Percentiles rank a stretch among this genome's conserved stretches.
Evolutionary conservation across 208 protist species (phyloP).

Genomic region (Trypanosoma cruzi): DNA sequence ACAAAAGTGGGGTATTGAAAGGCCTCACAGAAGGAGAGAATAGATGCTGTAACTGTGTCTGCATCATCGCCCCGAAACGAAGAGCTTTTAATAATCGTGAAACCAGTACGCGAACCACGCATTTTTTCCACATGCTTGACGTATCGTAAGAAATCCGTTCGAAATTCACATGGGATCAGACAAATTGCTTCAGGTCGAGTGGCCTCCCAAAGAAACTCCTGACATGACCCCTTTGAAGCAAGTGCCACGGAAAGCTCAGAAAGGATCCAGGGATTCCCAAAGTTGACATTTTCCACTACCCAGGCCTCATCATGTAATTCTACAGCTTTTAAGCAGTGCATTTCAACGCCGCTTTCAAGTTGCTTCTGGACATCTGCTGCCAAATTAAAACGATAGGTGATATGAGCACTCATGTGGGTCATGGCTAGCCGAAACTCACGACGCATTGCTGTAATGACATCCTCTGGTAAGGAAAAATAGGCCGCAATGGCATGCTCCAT

Average conservation of each 20-base stretch:
- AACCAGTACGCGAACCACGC: conserved; percentile 54
- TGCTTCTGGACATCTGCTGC: neutral
- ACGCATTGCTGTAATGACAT: conserved; percentile 50
- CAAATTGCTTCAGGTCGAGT: conserved; percentile 11
- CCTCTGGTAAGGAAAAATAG: conserved; percentile 57
- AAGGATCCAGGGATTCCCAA: conserved; percentile 45
- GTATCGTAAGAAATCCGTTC: conserved; percentile 57
- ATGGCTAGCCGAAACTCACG: conserved; percentile 50
- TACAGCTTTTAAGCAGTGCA: neutral
- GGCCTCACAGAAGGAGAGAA: conserved; percentile 34
- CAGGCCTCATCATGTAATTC: conserved; percentile 60
- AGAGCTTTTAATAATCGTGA: conserved; percentile 51
- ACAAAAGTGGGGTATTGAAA: conserved; percentile 60
- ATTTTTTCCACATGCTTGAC: conserved; percentile 47
- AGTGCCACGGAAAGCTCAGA: conserved; percentile 28
- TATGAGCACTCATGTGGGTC: conserved; percentile 41
- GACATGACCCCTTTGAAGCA: conserved; percentile 17
- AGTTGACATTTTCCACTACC: conserved; percentile 44
- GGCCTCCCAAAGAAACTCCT: conserved; percentile 25
- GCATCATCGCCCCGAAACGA: conserved; percentile 29
- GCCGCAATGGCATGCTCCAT: conserved; percentile 37
- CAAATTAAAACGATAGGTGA: conserved; percentile 31
- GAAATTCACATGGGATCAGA: conserved; percentile 37
- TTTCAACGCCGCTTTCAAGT: conserved; percentile 17
- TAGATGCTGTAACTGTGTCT: conserved; percentile 30